phyloP scores from a whole-genome alignment of 202 grass and related monocot species.

The Schoenoplectus tabernaemontani region DNA sequence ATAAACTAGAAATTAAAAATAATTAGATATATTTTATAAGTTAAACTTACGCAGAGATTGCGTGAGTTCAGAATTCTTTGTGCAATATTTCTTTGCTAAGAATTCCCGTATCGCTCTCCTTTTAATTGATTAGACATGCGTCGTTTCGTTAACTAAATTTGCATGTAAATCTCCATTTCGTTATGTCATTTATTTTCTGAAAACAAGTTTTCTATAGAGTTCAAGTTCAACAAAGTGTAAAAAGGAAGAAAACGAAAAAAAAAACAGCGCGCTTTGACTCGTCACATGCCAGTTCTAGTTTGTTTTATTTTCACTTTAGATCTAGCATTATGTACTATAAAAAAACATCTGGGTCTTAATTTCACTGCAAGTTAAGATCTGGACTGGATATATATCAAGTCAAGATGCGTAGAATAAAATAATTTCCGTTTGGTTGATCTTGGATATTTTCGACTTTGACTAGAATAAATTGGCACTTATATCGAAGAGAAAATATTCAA shows the following conservation, averaged over 20 bases:
- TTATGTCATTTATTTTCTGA: neutral
- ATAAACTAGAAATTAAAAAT: too few species aligned
- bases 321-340: too few species aligned
- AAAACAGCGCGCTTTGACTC: neutral
- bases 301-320: neutral
- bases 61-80: too few species aligned
- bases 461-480: neutral
- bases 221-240: neutral
- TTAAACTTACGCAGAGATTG: too few species aligned
- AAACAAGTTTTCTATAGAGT: too few species aligned
- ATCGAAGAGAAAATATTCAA: neutral
- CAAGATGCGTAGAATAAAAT: conserved; percentile 2
- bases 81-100: too few species aligned
- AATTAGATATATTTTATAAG: too few species aligned
- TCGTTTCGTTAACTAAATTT: neutral
- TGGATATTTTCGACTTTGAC: neutral
- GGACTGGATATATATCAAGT: neutral
- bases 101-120: too few species aligned
- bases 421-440: neutral
- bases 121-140: neutral
- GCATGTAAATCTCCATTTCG: neutral
- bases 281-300: neutral
- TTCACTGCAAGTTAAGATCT: neutral
- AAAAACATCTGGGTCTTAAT: neutral
- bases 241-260: neutral